Percentiles rank a stretch among this genome's conserved stretches.
phyloP scores from a whole-genome alignment of 2,329 filamentous ascomycete species.

The Colletotrichum trifolii region DNA sequence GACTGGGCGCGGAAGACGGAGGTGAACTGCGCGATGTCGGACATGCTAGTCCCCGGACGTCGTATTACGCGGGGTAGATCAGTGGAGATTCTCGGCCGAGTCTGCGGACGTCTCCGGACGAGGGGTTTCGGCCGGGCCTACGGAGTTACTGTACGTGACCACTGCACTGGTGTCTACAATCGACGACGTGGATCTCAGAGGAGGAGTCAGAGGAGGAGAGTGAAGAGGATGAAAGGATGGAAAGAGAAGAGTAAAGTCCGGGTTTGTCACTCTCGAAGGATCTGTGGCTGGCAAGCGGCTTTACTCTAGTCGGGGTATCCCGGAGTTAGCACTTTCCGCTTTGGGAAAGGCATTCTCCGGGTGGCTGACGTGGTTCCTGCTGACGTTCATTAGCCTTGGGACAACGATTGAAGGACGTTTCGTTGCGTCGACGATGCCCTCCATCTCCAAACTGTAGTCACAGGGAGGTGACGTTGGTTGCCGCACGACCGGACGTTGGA shows the following conservation, averaged over 20 bases:
- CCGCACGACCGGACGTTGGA: too few relatives aligned
- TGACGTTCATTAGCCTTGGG: too few relatives aligned
- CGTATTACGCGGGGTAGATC: too few relatives aligned
- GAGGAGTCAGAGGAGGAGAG: too few relatives aligned
- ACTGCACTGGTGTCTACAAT: too few relatives aligned
- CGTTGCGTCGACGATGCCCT: too few relatives aligned
- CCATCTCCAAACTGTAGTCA: too few relatives aligned
- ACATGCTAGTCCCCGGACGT: neutral
- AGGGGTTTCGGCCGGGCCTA: neutral
- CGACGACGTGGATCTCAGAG: too few relatives aligned
- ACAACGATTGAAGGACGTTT: too few relatives aligned
- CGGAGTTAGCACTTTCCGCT: conserved; percentile 13
- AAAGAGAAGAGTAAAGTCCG: neutral
- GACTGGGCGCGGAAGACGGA: conserved; percentile 51
- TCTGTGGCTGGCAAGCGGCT: neutral
- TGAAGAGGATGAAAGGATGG: neutral
- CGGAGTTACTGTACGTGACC: neutral
- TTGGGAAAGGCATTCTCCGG: conserved; percentile 7
- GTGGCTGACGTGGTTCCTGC: neutral
- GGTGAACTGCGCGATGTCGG: conserved; percentile 39
- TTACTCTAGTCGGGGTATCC: conserved; percentile 15
- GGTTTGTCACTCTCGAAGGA: neutral
- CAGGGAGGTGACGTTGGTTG: too few relatives aligned
- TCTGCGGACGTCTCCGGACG: neutral
- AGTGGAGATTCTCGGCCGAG: conserved; percentile 4